Percentiles rank a stretch among this genome's conserved stretches.
phyloP scores from a whole-genome alignment of 23 red algal genomes.

The Gracilaria gracilis region DNA sequence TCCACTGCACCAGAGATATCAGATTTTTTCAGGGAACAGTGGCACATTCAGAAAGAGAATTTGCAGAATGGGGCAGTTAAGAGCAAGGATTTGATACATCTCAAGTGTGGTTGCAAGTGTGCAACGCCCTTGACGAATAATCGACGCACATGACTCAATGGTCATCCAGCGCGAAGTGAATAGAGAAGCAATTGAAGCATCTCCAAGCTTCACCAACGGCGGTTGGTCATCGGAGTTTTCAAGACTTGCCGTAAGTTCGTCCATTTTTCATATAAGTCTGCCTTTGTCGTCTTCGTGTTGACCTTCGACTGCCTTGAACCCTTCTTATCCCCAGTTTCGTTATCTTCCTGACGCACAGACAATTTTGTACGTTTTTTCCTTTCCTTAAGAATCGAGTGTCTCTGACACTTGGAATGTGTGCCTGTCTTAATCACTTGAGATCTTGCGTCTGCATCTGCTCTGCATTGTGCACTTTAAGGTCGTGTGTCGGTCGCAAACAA shows the following conservation, averaged over 20 bases:
- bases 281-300: constrained; percentile 41
- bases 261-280: constrained; percentile 48
- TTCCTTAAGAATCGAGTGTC: constrained; percentile 30
- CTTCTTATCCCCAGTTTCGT: not conserved
- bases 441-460: constrained; percentile 12
- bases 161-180: constrained; percentile 95
- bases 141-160: constrained; percentile 85
- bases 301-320: no score
- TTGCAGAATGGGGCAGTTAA: constrained; percentile 82
- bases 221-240: constrained; percentile 69
- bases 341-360: not conserved
- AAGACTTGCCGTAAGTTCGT: constrained; percentile 63
- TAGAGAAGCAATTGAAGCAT: constrained; percentile 97
- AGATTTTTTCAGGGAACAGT: constrained; percentile 54
- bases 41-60: constrained; percentile 64
- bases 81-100: constrained; percentile 94
- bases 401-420: constrained; percentile 19
- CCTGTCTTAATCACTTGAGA: constrained; percentile 5
- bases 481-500: constrained; percentile 50
- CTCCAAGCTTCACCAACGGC: constrained; percentile 94
- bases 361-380: constrained; percentile 30
- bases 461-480: not conserved
- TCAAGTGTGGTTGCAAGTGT: constrained; percentile 40
- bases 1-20: no score
- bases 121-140: constrained; percentile 88